Base-by-base conservation (phyloP, 108 stramenopile species). In the Pseudonitzschia delicatissima region DNA sequence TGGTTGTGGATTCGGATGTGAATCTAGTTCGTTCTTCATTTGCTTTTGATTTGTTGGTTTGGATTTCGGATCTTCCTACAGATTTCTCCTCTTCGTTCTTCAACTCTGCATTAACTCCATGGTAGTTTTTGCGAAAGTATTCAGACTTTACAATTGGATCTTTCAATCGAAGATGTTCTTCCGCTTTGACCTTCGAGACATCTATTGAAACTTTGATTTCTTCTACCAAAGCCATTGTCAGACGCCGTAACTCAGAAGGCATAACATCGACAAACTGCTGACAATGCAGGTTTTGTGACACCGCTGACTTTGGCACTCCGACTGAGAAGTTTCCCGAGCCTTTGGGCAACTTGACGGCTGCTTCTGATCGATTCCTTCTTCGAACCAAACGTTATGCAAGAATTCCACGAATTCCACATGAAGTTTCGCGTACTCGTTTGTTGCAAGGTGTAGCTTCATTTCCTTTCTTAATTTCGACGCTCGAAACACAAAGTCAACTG, bases 401-500 rank as follows among this genome's bases (percentile, higher is more conserved):
- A 72, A 51, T 31, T 63, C 25, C 18, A 66, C 51, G 13, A 73
- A 32, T 11, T 62, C 58, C 27, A 45, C 62, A 34, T 77, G 60
- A 21, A 83, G 6, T 17, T 45, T 57, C 35, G 35, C 42, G 59
- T 69, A 77, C 9, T 84, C 67, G 9, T 69, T 35, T 0, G 39
- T 31, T 5, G 73, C 17, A 9, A 85, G 9, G 20, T 5, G 3
- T 20, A 69, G 36, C 57, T 79, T 78, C 53, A 80, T 77, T 15
- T 57, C 39, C 2, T 37, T 35, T 17, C 60, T 26, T 25, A 92
- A 71, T 9, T 52, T 11, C 9, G 84, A 80, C 18, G 64, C 42
- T 13, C 82, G 73, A 62, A 86, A 87, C 9, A 68, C 59, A 12
- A 74, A 15, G 26, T 45, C 47, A 35, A 71, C 53, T 9, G 87